Evolutionary conservation across 2,329 filamentous ascomycete genomes (phyloP), one percentile per base, ranked within the genome.

Genomic region (Fusarium guadeloupense): DNA sequence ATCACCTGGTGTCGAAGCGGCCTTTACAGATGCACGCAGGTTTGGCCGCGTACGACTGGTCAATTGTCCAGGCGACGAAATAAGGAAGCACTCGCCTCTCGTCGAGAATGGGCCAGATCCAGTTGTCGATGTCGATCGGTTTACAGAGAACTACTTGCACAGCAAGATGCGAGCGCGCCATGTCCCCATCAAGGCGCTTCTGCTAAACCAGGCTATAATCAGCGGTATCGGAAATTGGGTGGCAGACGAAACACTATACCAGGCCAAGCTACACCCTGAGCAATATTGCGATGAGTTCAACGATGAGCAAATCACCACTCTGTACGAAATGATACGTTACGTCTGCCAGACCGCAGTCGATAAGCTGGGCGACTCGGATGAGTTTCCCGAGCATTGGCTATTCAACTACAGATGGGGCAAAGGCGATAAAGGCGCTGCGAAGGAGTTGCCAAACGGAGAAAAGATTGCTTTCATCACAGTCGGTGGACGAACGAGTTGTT

Each of bases 211-310:
- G 75, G 83, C 87, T 16, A 90, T 90, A 72, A 90, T 98, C 59
- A 95, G 91, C 69, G 95, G 95, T 8, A 91, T 99, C 60, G 95
- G 95, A 0, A 98, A 98, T 72, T 99, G 94, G 94, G 94, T 99
- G 48, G 93, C 89, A 1, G 95, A 99, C 72, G 95, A 99, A 74
- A 89, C 97, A 7, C 80, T 99, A 45, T 99, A 93, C 71, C 89
- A 98, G 67, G 90, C 95, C 6, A 87, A 85, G 43, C 83, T 98
- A 14, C 94, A 99, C 66, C 95, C 95, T 0, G 94, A 97, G 74
- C 92, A 97, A 73, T 96, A 96, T 77, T 92, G 89, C 76, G 89
- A 97, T 70, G 90, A 91, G 0, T 90, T 98, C 65, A 82, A 74
- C 59, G 86, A 91, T 26, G 82, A 78, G 1, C 89, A 97, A 73